Conservation (phyloP, 2,329 filamentous ascomycete species). For the Cercospora sp. region DNA sequence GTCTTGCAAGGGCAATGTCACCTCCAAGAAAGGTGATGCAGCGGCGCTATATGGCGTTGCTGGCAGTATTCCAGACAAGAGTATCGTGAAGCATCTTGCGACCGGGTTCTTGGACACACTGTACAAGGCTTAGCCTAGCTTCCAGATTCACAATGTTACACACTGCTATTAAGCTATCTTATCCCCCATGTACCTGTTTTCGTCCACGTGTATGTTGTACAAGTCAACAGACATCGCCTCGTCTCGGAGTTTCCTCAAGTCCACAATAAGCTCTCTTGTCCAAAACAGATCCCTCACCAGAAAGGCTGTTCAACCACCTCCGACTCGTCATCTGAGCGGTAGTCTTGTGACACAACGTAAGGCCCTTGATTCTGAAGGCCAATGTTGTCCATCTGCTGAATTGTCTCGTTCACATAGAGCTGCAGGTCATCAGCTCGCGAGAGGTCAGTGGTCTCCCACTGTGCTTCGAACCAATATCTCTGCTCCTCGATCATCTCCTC, state of each 20-base stretch:
- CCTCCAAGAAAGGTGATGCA: slow-evolving; percentile 69
- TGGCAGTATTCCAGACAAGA: slow-evolving; percentile 92
- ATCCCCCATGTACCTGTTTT: neutral
- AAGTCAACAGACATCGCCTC: neutral
- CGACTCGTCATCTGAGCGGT: slow-evolving; percentile 7
- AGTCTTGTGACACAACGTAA: slow-evolving; percentile 5
- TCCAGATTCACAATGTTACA: neutral
- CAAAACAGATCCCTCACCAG: slow-evolving; percentile 5
- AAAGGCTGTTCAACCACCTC: slow-evolving; percentile 14
- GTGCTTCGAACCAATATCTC: slow-evolving; percentile 25
- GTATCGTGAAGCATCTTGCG: slow-evolving; percentile 85
- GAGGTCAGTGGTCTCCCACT: slow-evolving; percentile 24
- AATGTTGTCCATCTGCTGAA: slow-evolving; percentile 23
- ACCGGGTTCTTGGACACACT: slow-evolving; percentile 88
- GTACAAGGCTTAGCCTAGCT: slow-evolving; percentile 27
- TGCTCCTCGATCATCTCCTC: slow-evolving; percentile 23
- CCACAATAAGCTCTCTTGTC: neutral
- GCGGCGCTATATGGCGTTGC: slow-evolving; percentile 93
- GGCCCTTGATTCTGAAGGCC: slow-evolving; percentile 21
- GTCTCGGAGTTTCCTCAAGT: neutral
- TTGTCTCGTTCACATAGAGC: slow-evolving; percentile 17
- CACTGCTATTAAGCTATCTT: neutral
- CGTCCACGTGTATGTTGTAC: neutral
- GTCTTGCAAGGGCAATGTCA: slow-evolving; percentile 73
- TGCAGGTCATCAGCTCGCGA: slow-evolving; percentile 18